These are phyloP conservation scores for Ustilago vetiveriae DNA, from an alignment of 1,284 basidiomycete species.

Conservation along the genomic window DNA sequence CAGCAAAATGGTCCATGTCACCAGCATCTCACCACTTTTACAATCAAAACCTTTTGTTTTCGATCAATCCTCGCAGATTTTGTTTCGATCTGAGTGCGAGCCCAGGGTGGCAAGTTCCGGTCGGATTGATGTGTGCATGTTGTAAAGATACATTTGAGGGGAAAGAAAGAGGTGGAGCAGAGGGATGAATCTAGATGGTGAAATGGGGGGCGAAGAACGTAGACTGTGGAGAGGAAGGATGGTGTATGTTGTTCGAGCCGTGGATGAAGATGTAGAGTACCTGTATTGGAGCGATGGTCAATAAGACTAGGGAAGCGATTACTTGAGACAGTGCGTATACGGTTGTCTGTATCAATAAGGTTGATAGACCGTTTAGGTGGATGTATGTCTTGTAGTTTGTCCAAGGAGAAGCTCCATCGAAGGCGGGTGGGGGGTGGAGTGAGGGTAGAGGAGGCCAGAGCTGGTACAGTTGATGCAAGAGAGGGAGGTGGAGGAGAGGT, in stretches of 20 bases:
- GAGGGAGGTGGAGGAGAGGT: conserved; percentile 18
- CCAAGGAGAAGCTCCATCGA: too few species aligned
- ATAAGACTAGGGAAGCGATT: background rate
- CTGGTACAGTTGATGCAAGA: conserved; percentile 2
- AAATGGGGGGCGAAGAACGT: background rate
- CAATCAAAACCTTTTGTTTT: too few species aligned
- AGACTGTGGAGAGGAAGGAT: too few species aligned
- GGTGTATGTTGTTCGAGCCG: too few species aligned
- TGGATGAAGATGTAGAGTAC: conserved; percentile 10
- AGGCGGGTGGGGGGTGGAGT: too few species aligned
- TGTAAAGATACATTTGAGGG: background rate
- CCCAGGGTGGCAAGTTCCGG: too few species aligned
- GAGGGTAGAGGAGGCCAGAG: conserved; percentile 17
- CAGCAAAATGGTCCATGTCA: background rate
- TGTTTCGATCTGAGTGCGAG: too few species aligned
- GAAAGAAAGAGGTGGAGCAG: background rate
- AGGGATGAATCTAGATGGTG: background rate
- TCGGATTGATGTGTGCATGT: too few species aligned
- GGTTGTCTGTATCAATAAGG: conserved; percentile 3
- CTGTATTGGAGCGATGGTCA: conserved; percentile 28
- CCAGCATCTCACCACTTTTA: background rate
- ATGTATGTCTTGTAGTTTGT: conserved; percentile 2
- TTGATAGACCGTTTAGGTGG: conserved; percentile 4
- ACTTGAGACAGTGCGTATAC: conserved; percentile 10
- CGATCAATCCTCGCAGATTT: conserved; percentile 3